phyloP scores from a whole-genome alignment of 768 basidiomycete species.

The Leccinum barrowsii region DNA sequence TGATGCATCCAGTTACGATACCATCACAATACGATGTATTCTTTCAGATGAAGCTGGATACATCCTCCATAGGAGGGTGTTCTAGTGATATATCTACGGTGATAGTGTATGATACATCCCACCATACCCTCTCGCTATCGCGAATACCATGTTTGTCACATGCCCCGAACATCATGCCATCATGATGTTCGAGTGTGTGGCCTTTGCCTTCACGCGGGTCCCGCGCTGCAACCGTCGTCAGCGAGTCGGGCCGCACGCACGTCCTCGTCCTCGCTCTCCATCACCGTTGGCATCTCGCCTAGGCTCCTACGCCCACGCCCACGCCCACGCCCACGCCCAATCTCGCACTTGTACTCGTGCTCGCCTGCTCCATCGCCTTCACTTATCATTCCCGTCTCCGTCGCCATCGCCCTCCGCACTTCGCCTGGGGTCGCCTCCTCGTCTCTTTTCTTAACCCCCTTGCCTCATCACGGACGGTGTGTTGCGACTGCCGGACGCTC shows the following conservation, averaged over 20 bases:
- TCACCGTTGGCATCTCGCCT: background rate
- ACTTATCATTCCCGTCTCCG: too few relatives aligned
- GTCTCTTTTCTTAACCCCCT: background rate
- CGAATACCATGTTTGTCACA: background rate
- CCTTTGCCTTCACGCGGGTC: background rate
- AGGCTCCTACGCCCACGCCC: background rate
- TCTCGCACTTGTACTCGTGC: background rate
- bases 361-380: too few relatives aligned
- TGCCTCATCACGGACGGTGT: background rate
- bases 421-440: too few relatives aligned
- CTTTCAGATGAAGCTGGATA: background rate
- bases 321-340: too few relatives aligned
- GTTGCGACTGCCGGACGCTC: background rate
- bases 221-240: background rate
- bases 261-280: background rate
- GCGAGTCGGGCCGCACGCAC: background rate
- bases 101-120: background rate
- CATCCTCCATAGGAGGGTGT: background rate
- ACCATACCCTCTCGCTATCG: background rate
- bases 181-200: background rate
- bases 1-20: background rate
- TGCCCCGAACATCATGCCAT: background rate
- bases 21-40: background rate
- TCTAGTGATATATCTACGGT: background rate
- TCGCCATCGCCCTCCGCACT: too few relatives aligned